A percentile compares a stretch with the other conserved stretches of the same genome.
phyloP scores from a whole-genome alignment of 805 yeast species.

The Candida ficus region DNA sequence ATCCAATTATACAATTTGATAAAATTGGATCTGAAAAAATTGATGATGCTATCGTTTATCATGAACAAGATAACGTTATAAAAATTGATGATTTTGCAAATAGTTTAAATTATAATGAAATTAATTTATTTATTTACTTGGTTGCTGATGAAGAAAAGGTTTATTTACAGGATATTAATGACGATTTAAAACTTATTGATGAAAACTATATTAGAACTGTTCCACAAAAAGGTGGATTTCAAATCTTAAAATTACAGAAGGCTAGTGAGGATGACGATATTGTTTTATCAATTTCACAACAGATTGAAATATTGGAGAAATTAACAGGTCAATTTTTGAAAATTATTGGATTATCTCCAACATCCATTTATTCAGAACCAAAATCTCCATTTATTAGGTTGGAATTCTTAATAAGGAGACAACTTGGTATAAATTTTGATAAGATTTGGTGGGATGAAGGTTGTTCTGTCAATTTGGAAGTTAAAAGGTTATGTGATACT shows the following conservation, averaged over 20 bases:
- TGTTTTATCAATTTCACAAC: neutral
- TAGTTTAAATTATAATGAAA: neutral
- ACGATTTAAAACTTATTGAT: neutral
- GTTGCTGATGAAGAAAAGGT: neutral
- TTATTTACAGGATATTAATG: neutral
- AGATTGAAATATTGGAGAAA: conserved; percentile 5
- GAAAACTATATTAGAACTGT: neutral
- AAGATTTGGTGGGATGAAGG: neutral
- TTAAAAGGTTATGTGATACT: neutral
- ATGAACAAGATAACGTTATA: neutral
- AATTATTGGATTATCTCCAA: conserved; percentile 4
- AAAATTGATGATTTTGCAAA: neutral
- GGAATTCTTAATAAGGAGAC: conserved; percentile 11
- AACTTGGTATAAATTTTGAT: conserved; percentile 1
- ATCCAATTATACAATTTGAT: neutral
- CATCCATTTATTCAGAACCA: conserved; percentile 1
- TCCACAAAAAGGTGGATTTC: conserved; percentile 6
- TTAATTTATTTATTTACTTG: neutral
- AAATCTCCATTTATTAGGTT: conserved; percentile 11
- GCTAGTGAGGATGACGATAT: neutral
- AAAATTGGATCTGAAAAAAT: neutral
- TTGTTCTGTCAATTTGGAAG: no score
- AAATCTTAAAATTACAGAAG: neutral
- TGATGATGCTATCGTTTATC: neutral
- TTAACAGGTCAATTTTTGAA: conserved; percentile 5